These are phyloP conservation scores for Aspergillus terreus DNA, from an alignment of 2,329 filamentous ascomycete species.

Conservation along the genomic window DNA sequence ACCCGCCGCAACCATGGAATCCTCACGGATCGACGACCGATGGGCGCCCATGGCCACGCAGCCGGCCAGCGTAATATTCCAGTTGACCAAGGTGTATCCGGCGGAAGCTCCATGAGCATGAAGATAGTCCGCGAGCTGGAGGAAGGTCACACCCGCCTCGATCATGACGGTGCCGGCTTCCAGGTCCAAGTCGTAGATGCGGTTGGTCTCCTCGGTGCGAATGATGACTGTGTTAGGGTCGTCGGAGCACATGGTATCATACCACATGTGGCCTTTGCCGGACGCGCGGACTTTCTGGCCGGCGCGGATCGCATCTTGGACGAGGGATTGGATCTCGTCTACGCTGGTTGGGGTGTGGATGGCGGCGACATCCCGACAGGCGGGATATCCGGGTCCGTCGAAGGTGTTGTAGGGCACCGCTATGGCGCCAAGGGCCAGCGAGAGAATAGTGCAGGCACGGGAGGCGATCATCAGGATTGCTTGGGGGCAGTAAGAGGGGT, in stretches of 20 bases:
- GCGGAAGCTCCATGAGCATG: slow-evolving; percentile 9
- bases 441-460: background rate
- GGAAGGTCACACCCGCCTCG: slow-evolving; percentile 12
- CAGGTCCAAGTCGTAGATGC: slow-evolving; percentile 8
- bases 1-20: slow-evolving; percentile 10
- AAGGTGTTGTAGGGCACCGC: slow-evolving; percentile 12
- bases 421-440: background rate
- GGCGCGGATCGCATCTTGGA: slow-evolving; percentile 7
- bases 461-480: background rate
- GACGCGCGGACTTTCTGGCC: slow-evolving; percentile 11
- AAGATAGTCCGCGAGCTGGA: slow-evolving; percentile 10
- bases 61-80: slow-evolving; percentile 12
- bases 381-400: slow-evolving; percentile 9
- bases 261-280: slow-evolving; percentile 13
- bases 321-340: slow-evolving; percentile 6
- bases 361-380: slow-evolving; percentile 11
- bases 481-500: no score
- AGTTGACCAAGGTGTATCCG: slow-evolving; percentile 11
- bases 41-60: slow-evolving; percentile 13
- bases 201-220: slow-evolving; percentile 8
- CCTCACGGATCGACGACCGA: slow-evolving; percentile 10
- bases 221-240: slow-evolving; percentile 13
- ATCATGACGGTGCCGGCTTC: slow-evolving; percentile 11
- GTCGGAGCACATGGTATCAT: slow-evolving; percentile 14
- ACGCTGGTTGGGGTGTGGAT: slow-evolving; percentile 4